Percentiles rank a stretch among this genome's conserved stretches.
Evolutionary conservation across 1,284 basidiomycete species (phyloP).

Genomic region (Pseudozyma sp.): DNA sequence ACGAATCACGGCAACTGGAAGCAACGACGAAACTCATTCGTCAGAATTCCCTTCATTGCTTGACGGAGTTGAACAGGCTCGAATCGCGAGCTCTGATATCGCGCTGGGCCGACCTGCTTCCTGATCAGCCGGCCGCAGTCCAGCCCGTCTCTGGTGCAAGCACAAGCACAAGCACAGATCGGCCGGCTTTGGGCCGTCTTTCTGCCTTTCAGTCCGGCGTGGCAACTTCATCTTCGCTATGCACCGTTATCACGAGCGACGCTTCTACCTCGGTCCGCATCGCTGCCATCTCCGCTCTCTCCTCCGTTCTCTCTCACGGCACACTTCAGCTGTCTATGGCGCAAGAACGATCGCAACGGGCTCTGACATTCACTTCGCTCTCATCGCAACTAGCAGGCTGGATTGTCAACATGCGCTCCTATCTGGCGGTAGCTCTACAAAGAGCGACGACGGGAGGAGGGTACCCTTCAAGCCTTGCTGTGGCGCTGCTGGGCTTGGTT

Average conservation of each 20-base stretch:
- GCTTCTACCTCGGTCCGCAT: slow-evolving; percentile 27
- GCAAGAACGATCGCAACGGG: slow-evolving; percentile 32
- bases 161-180: background rate
- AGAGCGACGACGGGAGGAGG: slow-evolving; percentile 9
- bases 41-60: slow-evolving; percentile 32
- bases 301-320: slow-evolving; percentile 25
- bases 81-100: slow-evolving; percentile 17
- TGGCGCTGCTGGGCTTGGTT: slow-evolving; percentile 28
- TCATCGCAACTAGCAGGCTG: slow-evolving; percentile 39
- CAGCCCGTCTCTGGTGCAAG: background rate
- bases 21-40: slow-evolving; percentile 28
- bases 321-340: slow-evolving; percentile 32
- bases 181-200: slow-evolving; percentile 3
- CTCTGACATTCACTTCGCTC: slow-evolving; percentile 38
- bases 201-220: background rate
- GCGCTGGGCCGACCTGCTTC: slow-evolving; percentile 29
- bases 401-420: slow-evolving; percentile 40
- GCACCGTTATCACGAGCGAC: slow-evolving; percentile 25
- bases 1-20: slow-evolving; percentile 29
- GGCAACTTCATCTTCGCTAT: slow-evolving; percentile 16
- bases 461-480: slow-evolving; percentile 14
- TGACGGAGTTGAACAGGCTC: slow-evolving; percentile 32
- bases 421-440: slow-evolving; percentile 25
- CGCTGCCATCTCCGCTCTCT: slow-evolving; percentile 27
- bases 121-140: slow-evolving; percentile 13